Percentiles rank a stretch among this genome's conserved stretches.
Evolutionary conservation across 495 filamentous ascomycete genomes (phyloP).

Genomic region (Neurospora sp.): DNA sequence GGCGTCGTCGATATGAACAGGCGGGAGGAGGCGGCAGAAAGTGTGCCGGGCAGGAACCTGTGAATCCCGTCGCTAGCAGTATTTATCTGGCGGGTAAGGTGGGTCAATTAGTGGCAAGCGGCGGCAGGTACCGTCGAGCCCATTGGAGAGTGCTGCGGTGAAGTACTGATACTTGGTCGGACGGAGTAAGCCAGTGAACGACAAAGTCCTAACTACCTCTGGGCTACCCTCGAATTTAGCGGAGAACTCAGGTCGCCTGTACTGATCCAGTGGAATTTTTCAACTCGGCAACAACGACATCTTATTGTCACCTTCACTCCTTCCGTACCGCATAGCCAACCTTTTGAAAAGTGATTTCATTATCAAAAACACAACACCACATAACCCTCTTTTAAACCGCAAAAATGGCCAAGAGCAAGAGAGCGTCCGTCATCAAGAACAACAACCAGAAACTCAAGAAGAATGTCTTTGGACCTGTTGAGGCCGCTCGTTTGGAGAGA

Average conservation of each 20-base stretch:
- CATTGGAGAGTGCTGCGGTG: not conserved
- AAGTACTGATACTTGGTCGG: not conserved
- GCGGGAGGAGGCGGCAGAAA: conserved; percentile 22
- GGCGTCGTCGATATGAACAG: conserved; percentile 14
- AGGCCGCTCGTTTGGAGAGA: conserved; percentile 62
- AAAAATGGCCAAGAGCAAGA: conserved; percentile 74
- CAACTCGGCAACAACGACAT: not conserved
- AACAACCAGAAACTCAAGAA: conserved; percentile 68
- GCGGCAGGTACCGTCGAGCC: not conserved
- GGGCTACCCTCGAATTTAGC: not conserved
- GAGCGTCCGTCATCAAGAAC: conserved; percentile 63
- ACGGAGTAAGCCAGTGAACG: rapidly evolving
- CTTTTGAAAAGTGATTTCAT: not conserved
- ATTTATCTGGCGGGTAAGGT: not conserved
- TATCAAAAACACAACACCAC: not conserved
- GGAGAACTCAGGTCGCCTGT: not conserved
- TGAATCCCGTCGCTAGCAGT: not conserved
- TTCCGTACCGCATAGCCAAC: not conserved
- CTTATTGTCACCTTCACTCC: not conserved
- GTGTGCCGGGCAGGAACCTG: not conserved
- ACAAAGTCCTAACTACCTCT: not conserved
- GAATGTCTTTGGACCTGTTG: conserved; percentile 69
- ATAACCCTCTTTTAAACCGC: not conserved
- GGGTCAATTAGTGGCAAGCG: not conserved
- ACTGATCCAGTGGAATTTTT: not conserved